Evolutionary conservation across 1,284 basidiomycete species (phyloP).

Genomic region (Bondarzewia mesenterica): DNA sequence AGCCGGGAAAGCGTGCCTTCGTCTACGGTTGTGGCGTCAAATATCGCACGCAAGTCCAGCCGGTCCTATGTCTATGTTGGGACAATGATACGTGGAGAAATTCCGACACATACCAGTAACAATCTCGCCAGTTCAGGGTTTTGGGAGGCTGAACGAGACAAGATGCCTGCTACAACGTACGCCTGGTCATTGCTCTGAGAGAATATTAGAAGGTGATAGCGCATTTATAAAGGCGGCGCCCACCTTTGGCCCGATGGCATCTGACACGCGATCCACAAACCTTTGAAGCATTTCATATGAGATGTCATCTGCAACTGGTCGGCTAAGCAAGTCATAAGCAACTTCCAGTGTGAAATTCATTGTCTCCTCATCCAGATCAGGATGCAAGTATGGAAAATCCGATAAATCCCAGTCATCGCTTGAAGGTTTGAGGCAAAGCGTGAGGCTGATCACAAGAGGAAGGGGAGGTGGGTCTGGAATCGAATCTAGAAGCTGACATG

Average conservation of each 20-base stretch:
- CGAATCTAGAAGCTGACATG: constrained; percentile 48
- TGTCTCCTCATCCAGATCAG: constrained; percentile 39
- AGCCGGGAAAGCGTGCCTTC: constrained; percentile 47
- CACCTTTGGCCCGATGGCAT: constrained; percentile 46
- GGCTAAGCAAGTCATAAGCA: constrained; percentile 39
- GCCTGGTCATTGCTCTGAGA: constrained; percentile 45
- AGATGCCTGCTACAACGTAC: constrained; percentile 48
- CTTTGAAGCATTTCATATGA: constrained; percentile 34
- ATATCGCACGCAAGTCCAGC: constrained; percentile 44
- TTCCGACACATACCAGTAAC: constrained; percentile 32
- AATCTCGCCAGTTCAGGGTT: constrained; percentile 34
- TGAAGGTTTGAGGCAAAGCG: constrained; percentile 69
- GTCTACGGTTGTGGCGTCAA: constrained; percentile 44
- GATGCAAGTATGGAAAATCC: constrained; percentile 61
- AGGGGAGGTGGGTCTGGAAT: constrained; percentile 56
- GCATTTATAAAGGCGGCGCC: neutral
- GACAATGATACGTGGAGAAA: neutral
- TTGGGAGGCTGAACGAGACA: constrained; percentile 57
- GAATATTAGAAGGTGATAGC: neutral
- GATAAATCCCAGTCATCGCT: constrained; percentile 70
- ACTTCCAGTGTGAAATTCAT: constrained; percentile 46
- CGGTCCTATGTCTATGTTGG: constrained; percentile 34
- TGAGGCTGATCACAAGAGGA: constrained; percentile 52
- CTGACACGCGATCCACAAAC: constrained; percentile 47
- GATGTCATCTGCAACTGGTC: constrained; percentile 50